Conservation (phyloP, 2,329 filamentous ascomycete genomes). For the Daldinia sp. region DNA sequence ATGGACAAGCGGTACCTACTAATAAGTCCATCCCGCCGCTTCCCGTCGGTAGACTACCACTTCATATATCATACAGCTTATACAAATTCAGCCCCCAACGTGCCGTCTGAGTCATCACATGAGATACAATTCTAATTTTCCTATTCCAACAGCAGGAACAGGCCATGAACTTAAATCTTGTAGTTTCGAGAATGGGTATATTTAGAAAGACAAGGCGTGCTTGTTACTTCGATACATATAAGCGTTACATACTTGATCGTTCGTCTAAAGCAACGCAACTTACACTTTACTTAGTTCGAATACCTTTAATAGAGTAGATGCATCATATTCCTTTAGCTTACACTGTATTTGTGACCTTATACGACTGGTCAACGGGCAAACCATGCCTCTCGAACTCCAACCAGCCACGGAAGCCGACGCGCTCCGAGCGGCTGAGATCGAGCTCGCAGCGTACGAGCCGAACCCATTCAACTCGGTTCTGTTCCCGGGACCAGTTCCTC, state of each 20-base stretch:
- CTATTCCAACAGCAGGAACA: background rate
- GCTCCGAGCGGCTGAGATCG: slow-evolving; percentile 53
- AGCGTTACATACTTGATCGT: background rate
- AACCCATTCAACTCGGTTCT: slow-evolving; percentile 52
- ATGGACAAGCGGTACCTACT: background rate
- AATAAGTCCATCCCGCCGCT: background rate
- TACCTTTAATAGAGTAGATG: background rate
- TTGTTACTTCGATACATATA: background rate
- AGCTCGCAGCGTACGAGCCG: slow-evolving; percentile 54
- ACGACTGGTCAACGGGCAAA: background rate
- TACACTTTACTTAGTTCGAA: background rate
- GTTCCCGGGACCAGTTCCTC: slow-evolving; percentile 51
- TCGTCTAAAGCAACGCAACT: background rate
- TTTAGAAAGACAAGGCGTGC: background rate
- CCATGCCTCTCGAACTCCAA: slow-evolving; percentile 56
- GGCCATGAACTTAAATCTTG: background rate
- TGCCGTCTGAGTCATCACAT: background rate
- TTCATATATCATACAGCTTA: background rate
- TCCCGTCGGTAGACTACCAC: background rate
- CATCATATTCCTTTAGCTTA: background rate
- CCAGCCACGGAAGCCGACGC: slow-evolving; percentile 54
- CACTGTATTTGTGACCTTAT: background rate
- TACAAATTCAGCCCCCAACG: background rate
- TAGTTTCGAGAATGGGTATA: background rate
- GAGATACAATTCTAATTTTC: background rate